These are phyloP conservation scores for Ammopiptanthus mongolicus DNA, from an alignment of 306 rosid genomes.

Conservation along the genomic window DNA sequence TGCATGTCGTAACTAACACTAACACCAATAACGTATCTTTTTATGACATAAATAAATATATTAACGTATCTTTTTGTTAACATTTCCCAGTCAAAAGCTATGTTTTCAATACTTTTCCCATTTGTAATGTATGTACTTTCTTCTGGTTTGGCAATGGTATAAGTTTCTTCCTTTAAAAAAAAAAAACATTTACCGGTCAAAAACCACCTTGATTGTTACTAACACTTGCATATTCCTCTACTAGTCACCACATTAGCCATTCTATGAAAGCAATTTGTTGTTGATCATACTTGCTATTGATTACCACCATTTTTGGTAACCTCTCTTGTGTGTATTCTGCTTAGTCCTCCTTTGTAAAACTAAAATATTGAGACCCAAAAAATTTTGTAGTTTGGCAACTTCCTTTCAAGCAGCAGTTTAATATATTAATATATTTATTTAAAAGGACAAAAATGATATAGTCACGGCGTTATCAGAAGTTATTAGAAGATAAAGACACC, in stretches of 20 bases:
- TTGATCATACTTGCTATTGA: too few species aligned
- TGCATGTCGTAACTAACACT: slow-evolving; percentile 28
- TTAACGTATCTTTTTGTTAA: too few species aligned
- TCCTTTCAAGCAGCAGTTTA: neutral
- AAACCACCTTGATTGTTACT: neutral
- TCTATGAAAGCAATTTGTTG: neutral
- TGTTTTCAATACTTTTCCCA: too few species aligned
- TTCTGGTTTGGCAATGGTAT: too few species aligned
- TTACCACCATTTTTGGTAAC: too few species aligned
- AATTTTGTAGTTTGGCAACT: neutral
- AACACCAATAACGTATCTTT: neutral
- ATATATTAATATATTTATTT: neutral
- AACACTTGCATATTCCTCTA: neutral
- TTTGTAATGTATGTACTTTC: too few species aligned
- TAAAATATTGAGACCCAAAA: too few species aligned
- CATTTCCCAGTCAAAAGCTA: neutral
- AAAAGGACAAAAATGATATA: neutral
- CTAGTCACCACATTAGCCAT: neutral
- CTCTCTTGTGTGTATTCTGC: too few species aligned
- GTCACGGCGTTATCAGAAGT: neutral
- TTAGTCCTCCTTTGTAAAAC: neutral
- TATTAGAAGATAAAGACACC: neutral
- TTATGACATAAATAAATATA: neutral
- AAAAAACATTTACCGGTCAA: neutral
- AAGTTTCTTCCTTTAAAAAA: too few species aligned